These are phyloP conservation scores for Yamadazyma sp. DNA, from an alignment of 1,139 yeast species.

Conservation along the genomic window DNA sequence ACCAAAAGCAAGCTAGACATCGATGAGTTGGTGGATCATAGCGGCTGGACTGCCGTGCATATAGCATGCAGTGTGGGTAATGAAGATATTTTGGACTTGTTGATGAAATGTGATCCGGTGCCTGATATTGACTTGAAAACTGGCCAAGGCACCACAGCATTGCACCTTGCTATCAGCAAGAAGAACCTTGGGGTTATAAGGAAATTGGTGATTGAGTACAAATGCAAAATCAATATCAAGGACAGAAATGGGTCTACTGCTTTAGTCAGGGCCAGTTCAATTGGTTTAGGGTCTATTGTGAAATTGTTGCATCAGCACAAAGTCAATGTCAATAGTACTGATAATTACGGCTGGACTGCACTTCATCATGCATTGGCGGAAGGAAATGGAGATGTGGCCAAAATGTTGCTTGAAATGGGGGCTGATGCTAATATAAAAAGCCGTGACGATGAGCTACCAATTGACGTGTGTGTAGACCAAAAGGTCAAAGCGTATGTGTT, in stretches of 20 bases:
- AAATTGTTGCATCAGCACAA: conserved; percentile 50
- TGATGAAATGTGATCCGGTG: conserved; percentile 28
- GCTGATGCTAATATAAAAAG: conserved; percentile 59
- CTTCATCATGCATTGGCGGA: conserved; percentile 91
- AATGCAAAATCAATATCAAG: conserved; percentile 62
- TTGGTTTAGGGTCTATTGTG: conserved; percentile 62
- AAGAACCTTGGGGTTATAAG: conserved; percentile 54
- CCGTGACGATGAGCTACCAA: conserved; percentile 55
- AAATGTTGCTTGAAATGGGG: conserved; percentile 58
- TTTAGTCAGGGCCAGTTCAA: conserved; percentile 81
- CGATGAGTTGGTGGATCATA: conserved; percentile 66
- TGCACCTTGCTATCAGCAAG: conserved; percentile 78
- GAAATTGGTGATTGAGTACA: conserved; percentile 47
- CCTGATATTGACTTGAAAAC: conserved; percentile 54
- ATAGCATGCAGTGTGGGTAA: conserved; percentile 78
- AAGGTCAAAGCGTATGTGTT: conserved; percentile 14
- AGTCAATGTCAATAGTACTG: conserved; percentile 69
- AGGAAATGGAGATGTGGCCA: conserved; percentile 81
- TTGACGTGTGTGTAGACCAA: conserved; percentile 17
- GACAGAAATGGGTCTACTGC: conserved; percentile 69
- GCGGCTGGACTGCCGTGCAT: conserved; percentile 90
- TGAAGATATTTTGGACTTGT: conserved; percentile 44
- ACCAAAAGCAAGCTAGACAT: conserved; percentile 47
- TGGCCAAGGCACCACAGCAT: conserved; percentile 65
- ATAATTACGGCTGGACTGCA: conserved; percentile 78